phyloP scores from a whole-genome alignment of 1,284 basidiomycete species.

The Violaceomyces palustris region DNA sequence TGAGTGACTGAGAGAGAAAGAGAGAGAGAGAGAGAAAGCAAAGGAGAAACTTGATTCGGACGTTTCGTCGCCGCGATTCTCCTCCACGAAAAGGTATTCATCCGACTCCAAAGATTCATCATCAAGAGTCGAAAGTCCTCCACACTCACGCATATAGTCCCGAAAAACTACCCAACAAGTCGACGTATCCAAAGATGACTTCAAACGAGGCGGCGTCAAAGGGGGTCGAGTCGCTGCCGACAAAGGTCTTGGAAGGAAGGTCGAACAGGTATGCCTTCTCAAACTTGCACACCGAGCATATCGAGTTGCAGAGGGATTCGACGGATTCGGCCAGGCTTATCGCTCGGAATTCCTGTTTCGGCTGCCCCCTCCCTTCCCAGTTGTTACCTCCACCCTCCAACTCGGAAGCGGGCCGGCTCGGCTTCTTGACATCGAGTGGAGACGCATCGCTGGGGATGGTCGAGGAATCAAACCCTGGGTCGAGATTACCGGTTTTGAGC shows the following conservation, averaged over 20 bases:
- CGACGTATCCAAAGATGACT: slow-evolving; percentile 83
- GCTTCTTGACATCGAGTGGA: too few species aligned
- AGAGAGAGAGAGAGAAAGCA: not conserved
- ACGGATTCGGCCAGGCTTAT: slow-evolving; percentile 21
- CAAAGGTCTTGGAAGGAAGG: slow-evolving; percentile 73
- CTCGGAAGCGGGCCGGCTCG: not conserved
- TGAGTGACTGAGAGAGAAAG: slow-evolving; percentile 4
- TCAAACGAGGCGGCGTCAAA: slow-evolving; percentile 83
- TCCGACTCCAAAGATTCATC: too few species aligned
- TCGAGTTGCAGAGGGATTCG: slow-evolving; percentile 32
- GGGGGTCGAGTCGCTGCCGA: slow-evolving; percentile 87
- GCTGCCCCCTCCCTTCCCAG: not conserved
- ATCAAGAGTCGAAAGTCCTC: too few species aligned
- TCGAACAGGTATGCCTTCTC: slow-evolving; percentile 93
- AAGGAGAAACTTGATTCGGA: not conserved
- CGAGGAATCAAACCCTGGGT: too few species aligned
- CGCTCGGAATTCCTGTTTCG: slow-evolving; percentile 1
- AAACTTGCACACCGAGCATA: slow-evolving; percentile 68
- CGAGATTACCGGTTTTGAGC: slow-evolving; percentile 65
- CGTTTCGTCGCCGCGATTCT: not conserved
- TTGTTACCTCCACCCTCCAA: slow-evolving; percentile 1
- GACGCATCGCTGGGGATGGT: slow-evolving; percentile 60
- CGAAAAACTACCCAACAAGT: slow-evolving; percentile 78
- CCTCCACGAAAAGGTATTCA: too few species aligned
- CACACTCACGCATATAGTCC: slow-evolving; percentile 74